A percentile compares a stretch with the other conserved stretches of the same genome.
Conservation (phyloP, 106 monocot species). For the Platanthera zijinensis region DNA sequence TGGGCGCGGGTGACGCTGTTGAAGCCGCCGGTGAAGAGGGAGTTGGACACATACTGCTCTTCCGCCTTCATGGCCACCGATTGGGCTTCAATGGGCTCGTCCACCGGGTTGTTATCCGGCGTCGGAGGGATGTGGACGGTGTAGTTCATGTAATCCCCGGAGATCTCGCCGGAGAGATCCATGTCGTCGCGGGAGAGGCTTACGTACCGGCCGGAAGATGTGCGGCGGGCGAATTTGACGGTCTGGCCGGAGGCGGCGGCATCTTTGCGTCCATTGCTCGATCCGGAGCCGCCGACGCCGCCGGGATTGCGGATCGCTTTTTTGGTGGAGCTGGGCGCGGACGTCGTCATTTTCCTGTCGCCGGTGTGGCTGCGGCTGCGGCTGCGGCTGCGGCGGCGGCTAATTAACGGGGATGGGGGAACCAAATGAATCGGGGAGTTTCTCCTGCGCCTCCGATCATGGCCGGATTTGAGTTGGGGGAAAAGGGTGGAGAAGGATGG, state of each 20-base stretch:
- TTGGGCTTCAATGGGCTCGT: conserved; percentile 15
- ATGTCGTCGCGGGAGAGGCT: conserved; percentile 36
- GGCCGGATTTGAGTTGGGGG: not conserved
- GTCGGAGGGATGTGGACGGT: conserved; percentile 38
- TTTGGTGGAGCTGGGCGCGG: conserved; percentile 7
- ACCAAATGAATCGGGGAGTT: not conserved
- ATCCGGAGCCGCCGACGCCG: conserved; percentile 5
- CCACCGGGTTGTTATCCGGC: conserved; percentile 40
- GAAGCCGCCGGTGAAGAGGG: conserved; percentile 29
- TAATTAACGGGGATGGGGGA: not conserved
- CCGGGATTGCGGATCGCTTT: conserved; percentile 14
- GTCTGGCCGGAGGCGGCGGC: conserved; percentile 8
- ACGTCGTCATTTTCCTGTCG: conserved; percentile 4
- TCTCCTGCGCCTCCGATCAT: not conserved
- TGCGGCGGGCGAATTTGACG: conserved; percentile 53
- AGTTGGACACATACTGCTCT: conserved; percentile 41
- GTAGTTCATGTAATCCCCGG: conserved; percentile 42
- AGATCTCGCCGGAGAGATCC: conserved; percentile 25
- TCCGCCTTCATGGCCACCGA: conserved; percentile 24
- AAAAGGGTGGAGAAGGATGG: not conserved
- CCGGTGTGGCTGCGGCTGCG: not conserved
- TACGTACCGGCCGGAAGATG: conserved; percentile 44
- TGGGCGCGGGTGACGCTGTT: conserved; percentile 30
- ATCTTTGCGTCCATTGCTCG: not conserved
- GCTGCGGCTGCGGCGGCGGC: too few relatives aligned